Base-by-base conservation (phyloP, 1,284 basidiomycete genomes). In the Tylopilus orsonianus region DNA sequence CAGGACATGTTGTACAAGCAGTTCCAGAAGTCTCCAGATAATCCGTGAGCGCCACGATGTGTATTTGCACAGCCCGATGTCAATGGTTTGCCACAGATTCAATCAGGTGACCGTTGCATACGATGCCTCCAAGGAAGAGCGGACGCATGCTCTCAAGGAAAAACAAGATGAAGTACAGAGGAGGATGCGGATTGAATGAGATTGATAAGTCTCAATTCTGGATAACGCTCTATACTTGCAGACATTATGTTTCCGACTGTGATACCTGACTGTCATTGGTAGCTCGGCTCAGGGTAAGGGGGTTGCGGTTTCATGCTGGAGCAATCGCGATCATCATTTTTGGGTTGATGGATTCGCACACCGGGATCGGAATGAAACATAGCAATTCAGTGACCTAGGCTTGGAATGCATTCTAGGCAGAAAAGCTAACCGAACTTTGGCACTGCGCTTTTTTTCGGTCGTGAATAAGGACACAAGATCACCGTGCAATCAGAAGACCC, bases 21-120 rank as follows among this genome's bases (percentile, higher is more conserved):
- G 64, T 92, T 90, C 80, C 87, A 93, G 70, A 94, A 94, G 67
- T 85, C 87, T 8, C 87, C 89, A 0, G 91, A 93, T 51, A 93
- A 94, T 68, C 90, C 91, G 82, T 93, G 73, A 63, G 85, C 64
- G 13, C 30, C 20, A 34, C 3, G 14, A 41, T 39, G n/a, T 16
- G 40, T 33, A 26, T 41, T 41, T 53, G 45, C 41, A 54, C 44
- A 43, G 51, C 42, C 19, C 18, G 27, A 33, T 40, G 30, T 26
- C 24, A 42, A 35, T 45, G 42, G 26, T 7, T 16, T 29, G 45
- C 30, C 35, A 27, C 59, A 93, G 90, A 54, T 86, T 90, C 75
- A 94, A 94, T 67, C 92, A 93, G 70, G 75, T 73, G 2, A 78
- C 78, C 5, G 79, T 96, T 16, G 68, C 85, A 1, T 91, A 92